phyloP scores from a whole-genome alignment of 345 rosid species.

The Sonneratia alba region DNA sequence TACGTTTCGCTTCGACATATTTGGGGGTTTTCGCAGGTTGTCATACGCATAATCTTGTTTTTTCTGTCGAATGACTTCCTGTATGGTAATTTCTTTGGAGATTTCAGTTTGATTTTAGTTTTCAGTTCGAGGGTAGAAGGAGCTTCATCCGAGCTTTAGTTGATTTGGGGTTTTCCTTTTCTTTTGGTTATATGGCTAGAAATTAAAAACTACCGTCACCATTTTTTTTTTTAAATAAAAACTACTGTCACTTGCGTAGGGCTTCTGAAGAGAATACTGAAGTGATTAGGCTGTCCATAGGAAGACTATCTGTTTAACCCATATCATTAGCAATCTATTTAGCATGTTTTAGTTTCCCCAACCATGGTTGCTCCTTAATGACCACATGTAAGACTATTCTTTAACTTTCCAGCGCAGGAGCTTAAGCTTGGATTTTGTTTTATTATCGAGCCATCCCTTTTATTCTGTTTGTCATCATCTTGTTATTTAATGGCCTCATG shows the following conservation, averaged over 20 bases:
- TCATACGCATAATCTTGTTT: background rate
- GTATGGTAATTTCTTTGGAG: background rate
- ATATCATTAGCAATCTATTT: background rate
- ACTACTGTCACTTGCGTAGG: background rate
- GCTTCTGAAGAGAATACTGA: background rate
- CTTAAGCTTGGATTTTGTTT: background rate
- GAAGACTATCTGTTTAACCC: background rate
- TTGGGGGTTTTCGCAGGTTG: background rate
- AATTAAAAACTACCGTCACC: background rate
- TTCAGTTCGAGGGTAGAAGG: background rate
- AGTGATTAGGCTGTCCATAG: background rate
- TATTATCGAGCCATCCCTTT: background rate
- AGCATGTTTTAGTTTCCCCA: background rate
- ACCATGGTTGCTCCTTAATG: conserved; percentile 1
- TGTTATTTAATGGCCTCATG: background rate
- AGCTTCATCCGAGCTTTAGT: background rate
- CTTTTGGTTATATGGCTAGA: background rate
- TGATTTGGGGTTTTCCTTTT: background rate
- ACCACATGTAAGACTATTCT: background rate
- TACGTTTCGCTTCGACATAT: background rate
- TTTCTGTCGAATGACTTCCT: background rate
- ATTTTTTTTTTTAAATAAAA: no score
- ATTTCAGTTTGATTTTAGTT: background rate
- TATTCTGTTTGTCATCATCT: no score
- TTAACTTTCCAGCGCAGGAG: background rate